Evolutionary conservation across 2,329 filamentous ascomycete species (phyloP), one percentile per base, ranked within the genome.

Genomic region (Penicillium sclerotigenum): DNA sequence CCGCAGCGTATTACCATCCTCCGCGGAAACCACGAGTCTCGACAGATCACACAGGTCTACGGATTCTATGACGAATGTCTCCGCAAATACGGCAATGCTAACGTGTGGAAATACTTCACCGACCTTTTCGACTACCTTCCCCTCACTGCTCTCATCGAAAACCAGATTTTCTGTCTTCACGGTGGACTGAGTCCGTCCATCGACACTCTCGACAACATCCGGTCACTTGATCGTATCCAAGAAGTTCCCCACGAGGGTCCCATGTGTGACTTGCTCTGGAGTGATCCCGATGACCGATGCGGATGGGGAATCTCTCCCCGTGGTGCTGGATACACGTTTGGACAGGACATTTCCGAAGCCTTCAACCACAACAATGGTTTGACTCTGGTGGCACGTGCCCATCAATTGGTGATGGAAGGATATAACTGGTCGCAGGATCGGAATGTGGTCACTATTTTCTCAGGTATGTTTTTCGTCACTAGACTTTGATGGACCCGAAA

Each of bases 341-440:
- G 90, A 57, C 92, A 97, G 79, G 93, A 97, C 73, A 97, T 97
- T 69, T 96, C 91, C 34, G 93, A 99, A 79, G 93, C 93, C 1
- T 99, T 99, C 81, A 97, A 97, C 77, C 93, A 97, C 75, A 97
- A 97, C 83, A 99, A 99, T 71, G 93, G 92, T 55, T 80, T 99
- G 77, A 97, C 93, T 52, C 81, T 97, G 60, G 95, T 99, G 71
- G 94, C 94, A 58, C 85, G 94, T 76, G 94, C 94, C 54, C 94
- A 99, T 82, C 94, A 99, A 80, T 81, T 99, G 74, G 94, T 99
- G 59, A 99, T 97, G 93, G 94, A 99, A 76, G 94, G 94, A 47
- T 99, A 97, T 78, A 99, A 97, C 75, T 99, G 94, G 94, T 97
- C 92, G 64, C 94, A 97, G 76, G 94, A 97, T 73, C 82, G 93